Evolutionary conservation across 768 basidiomycete species (phyloP).

Genomic region (Udeniomyces megalosporus): DNA sequence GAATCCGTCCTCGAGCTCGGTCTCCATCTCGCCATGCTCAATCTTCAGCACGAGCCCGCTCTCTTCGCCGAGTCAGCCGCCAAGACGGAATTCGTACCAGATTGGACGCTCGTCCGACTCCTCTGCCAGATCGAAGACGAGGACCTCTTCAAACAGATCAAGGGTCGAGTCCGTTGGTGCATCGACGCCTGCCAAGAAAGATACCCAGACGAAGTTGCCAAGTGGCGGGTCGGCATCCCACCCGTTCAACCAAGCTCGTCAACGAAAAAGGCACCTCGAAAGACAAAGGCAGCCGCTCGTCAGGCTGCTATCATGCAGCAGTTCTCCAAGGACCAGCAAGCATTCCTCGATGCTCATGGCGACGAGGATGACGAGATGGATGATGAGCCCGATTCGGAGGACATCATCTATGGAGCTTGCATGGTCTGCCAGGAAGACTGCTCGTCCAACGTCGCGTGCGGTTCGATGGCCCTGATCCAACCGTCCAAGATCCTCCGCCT

Average conservation of each 20-base stretch:
- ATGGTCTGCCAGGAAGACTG: conserved; percentile 97
- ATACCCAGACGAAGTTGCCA: conserved; percentile 44
- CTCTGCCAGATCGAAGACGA: conserved; percentile 64
- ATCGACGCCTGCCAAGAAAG: conserved; percentile 43
- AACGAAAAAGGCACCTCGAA: not conserved
- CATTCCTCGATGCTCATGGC: conserved; percentile 51
- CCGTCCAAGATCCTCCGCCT: conserved; percentile 69
- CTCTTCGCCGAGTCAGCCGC: conserved; percentile 41
- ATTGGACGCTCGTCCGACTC: conserved; percentile 42
- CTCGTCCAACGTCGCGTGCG: conserved; percentile 54
- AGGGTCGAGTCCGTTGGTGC: conserved; percentile 58
- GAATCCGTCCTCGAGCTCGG: conserved; percentile 66
- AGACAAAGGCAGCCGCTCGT: conserved; percentile 31
- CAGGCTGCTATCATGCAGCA: conserved; percentile 88
- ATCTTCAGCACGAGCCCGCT: conserved; percentile 50
- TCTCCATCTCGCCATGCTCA: conserved; percentile 72
- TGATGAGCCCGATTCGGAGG: conserved; percentile 33
- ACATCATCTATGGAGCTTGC: conserved; percentile 62
- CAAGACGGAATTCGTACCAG: conserved; percentile 21
- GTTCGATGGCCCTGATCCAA: conserved; percentile 70
- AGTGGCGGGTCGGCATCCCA: conserved; percentile 32
- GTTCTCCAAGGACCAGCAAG: conserved; percentile 83
- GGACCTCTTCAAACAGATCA: conserved; percentile 52
- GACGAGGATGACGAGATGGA: conserved; percentile 40
- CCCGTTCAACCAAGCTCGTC: conserved; percentile 15